Percentiles rank a stretch among this genome's conserved stretches.
Evolutionary conservation across 1,139 yeast genomes (phyloP).

Genomic region (Taphrina pruni): DNA sequence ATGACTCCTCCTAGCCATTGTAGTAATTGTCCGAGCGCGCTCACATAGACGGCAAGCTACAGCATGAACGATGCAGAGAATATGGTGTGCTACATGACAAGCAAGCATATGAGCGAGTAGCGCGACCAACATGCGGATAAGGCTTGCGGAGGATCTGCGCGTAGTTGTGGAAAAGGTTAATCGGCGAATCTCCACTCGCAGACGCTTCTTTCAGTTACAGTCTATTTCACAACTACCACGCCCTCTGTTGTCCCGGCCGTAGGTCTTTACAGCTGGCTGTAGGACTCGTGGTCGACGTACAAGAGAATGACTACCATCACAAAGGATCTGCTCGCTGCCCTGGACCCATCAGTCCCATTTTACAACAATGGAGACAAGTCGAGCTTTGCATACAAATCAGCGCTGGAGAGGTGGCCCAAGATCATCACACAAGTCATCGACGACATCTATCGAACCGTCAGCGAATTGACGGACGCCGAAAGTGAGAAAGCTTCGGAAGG

Average conservation of each 20-base stretch:
- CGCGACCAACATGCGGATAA: neutral
- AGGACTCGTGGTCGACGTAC: neutral
- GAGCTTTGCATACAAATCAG: conserved; percentile 84
- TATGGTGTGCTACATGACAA: too few species aligned
- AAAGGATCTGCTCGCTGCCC: conserved; percentile 9
- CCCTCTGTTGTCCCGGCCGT: too few species aligned
- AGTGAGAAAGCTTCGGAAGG: conserved; percentile 50
- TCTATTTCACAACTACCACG: too few species aligned
- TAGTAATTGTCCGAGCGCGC: too few species aligned
- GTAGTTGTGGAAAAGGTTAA: conserved; percentile 3
- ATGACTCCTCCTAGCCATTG: too few species aligned
- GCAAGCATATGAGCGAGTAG: too few species aligned
- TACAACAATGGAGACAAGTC: conserved; percentile 66
- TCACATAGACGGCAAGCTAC: too few species aligned
- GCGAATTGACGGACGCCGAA: conserved; percentile 5
- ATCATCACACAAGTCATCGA: conserved; percentile 67
- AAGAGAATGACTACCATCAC: conserved; percentile 13
- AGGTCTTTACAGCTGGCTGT: too few species aligned
- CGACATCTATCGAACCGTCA: conserved; percentile 59
- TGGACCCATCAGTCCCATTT: conserved; percentile 30
- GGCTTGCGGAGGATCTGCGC: neutral
- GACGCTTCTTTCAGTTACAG: neutral
- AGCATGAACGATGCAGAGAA: too few species aligned
- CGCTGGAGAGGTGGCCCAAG: conserved; percentile 84
- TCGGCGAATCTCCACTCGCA: neutral